phyloP scores from a whole-genome alignment of 768 basidiomycete genomes.

The Cubamyces lactineus region DNA sequence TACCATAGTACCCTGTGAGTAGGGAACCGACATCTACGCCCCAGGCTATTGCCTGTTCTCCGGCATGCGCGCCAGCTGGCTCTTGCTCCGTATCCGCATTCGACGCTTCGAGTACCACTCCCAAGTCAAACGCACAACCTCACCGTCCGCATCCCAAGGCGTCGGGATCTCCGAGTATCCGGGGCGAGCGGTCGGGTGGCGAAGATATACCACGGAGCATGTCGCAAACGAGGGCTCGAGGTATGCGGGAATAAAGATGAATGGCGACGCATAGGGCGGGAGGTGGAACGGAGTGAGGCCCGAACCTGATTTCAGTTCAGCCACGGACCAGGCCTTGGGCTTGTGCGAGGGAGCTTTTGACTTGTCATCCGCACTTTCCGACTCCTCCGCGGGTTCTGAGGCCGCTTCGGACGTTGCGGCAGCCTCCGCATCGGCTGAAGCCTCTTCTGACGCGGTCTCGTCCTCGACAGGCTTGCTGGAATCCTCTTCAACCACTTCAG shows the following conservation, averaged over 20 bases:
- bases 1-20: conserved; percentile 14
- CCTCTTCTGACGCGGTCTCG: conserved; percentile 23
- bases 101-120: conserved; percentile 87
- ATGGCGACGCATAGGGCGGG: conserved; percentile 85
- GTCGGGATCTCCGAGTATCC: conserved; percentile 95
- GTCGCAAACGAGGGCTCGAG: conserved; percentile 84
- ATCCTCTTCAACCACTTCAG: conserved; percentile 20
- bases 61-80: conserved; percentile 64
- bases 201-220: conserved; percentile 90
- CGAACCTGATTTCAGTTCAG: conserved; percentile 10
- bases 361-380: neutral
- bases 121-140: conserved; percentile 91
- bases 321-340: conserved; percentile 10
- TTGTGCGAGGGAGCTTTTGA: conserved; percentile 8
- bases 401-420: conserved; percentile 29
- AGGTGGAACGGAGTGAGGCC: conserved; percentile 77
- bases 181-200: conserved; percentile 96
- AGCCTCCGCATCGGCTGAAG: conserved; percentile 17
- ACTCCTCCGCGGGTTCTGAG: conserved; percentile 5
- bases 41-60: conserved; percentile 53
- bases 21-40: conserved; percentile 13
- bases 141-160: conserved; percentile 95
- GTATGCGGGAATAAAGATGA: conserved; percentile 92
- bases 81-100: conserved; percentile 66
- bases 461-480: conserved; percentile 4